These are phyloP conservation scores for Cryphonectria parasitica DNA, from an alignment of 2,329 filamentous ascomycete species.

Conservation along the genomic window DNA sequence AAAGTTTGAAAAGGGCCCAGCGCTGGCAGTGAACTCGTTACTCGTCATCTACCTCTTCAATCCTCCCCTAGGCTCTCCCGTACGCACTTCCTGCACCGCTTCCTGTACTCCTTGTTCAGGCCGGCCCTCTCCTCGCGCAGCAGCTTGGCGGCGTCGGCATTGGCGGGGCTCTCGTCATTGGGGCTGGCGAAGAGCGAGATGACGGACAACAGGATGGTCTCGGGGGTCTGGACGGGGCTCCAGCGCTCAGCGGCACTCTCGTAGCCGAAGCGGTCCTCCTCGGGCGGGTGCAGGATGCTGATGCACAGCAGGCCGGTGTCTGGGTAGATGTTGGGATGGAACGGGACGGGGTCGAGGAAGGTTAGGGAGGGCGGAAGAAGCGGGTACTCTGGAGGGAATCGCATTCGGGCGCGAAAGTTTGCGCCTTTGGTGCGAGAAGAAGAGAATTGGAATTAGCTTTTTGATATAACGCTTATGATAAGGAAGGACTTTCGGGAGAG, in stretches of 20 bases:
- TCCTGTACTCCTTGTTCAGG: constrained; percentile 72
- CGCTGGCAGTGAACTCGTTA: background rate
- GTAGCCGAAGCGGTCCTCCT: constrained; percentile 93
- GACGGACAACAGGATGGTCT: constrained; percentile 89
- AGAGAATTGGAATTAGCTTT: background rate
- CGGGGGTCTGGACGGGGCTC: constrained; percentile 92
- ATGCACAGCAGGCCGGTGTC: constrained; percentile 85
- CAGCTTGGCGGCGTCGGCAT: constrained; percentile 88
- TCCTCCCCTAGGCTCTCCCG: constrained; percentile 80
- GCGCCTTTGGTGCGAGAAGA: constrained; percentile 62
- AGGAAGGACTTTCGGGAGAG: background rate
- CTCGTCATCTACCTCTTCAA: constrained; percentile 35
- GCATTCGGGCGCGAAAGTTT: constrained; percentile 84
- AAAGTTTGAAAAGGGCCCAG: too few relatives aligned
- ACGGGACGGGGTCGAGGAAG: constrained; percentile 81
- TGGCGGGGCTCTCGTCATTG: constrained; percentile 94
- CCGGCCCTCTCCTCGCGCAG: constrained; percentile 77
- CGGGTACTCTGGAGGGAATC: constrained; percentile 85
- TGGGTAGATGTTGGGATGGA: constrained; percentile 93
- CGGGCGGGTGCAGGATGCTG: constrained; percentile 92
- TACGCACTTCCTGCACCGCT: constrained; percentile 76
- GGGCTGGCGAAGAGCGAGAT: constrained; percentile 91
- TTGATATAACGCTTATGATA: background rate
- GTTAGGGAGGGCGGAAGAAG: constrained; percentile 85
- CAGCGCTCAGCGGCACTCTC: constrained; percentile 89